phyloP scores from a whole-genome alignment of 306 rosid species.

The Medicago arabica region DNA sequence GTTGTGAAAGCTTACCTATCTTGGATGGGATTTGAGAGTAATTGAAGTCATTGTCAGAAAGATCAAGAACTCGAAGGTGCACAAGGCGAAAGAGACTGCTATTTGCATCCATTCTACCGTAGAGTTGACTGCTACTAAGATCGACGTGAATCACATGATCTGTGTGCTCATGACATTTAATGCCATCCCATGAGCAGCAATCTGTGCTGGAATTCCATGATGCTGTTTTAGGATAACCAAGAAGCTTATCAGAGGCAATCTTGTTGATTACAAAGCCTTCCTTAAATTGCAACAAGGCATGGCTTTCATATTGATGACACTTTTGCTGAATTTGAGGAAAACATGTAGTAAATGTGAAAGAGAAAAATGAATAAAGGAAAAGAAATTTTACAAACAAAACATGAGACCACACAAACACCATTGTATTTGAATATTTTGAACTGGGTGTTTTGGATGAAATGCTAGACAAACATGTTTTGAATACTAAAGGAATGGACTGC shows the following conservation, averaged over 20 bases:
- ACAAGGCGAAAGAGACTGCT: slow-evolving; percentile 20
- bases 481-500: neutral
- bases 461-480: no score
- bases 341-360: neutral
- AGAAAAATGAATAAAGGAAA: neutral
- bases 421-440: slow-evolving; percentile 3
- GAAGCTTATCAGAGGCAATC: neutral
- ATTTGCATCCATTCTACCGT: slow-evolving; percentile 29
- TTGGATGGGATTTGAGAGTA: slow-evolving; percentile 45
- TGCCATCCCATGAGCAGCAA: slow-evolving; percentile 47
- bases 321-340: neutral
- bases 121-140: slow-evolving; percentile 37
- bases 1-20: slow-evolving; percentile 28
- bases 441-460: neutral
- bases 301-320: slow-evolving; percentile 33
- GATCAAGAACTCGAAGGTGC: slow-evolving; percentile 32
- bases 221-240: slow-evolving; percentile 34
- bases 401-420: slow-evolving; percentile 4
- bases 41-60: slow-evolving; percentile 43
- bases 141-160: slow-evolving; percentile 32
- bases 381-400: neutral
- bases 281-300: slow-evolving; percentile 39
- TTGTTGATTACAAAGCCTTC: slow-evolving; percentile 13
- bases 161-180: slow-evolving; percentile 35
- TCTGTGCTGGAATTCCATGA: slow-evolving; percentile 38